These are phyloP conservation scores for Ogataea trehalophila DNA, from an alignment of 805 yeast species.

Conservation along the genomic window DNA sequence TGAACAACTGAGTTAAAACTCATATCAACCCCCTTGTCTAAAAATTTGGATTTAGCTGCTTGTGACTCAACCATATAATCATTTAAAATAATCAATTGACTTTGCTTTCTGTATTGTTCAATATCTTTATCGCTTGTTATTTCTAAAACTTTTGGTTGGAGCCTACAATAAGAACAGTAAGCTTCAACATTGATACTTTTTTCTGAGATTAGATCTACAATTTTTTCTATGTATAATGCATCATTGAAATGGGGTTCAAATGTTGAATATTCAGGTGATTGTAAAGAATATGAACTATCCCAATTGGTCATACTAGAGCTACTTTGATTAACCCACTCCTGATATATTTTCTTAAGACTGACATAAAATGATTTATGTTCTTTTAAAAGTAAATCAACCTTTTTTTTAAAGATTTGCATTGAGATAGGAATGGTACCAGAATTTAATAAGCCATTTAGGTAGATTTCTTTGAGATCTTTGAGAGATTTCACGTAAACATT, in stretches of 20 bases:
- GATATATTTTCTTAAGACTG: slow-evolving; percentile 23
- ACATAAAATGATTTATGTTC: slow-evolving; percentile 30
- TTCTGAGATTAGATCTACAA: slow-evolving; percentile 15
- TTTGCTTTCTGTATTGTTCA: slow-evolving; percentile 21
- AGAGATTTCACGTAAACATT: slow-evolving; percentile 41
- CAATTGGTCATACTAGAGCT: not conserved
- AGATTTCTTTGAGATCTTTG: slow-evolving; percentile 37
- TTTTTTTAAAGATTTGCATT: slow-evolving; percentile 25
- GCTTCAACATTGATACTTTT: slow-evolving; percentile 19
- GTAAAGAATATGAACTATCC: slow-evolving; percentile 7
- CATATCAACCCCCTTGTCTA: slow-evolving; percentile 42
- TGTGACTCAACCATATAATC: slow-evolving; percentile 26
- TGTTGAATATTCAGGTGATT: slow-evolving; percentile 23
- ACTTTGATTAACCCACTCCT: slow-evolving; percentile 11
- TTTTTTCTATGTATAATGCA: slow-evolving; percentile 11
- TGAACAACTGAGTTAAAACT: slow-evolving; percentile 51
- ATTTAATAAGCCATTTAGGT: slow-evolving; percentile 35
- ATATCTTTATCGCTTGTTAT: slow-evolving; percentile 21
- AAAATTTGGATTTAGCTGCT: slow-evolving; percentile 24
- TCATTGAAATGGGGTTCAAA: slow-evolving; percentile 21
- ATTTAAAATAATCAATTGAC: slow-evolving; percentile 14
- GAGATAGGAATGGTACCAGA: slow-evolving; percentile 33
- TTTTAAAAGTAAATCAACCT: slow-evolving; percentile 26
- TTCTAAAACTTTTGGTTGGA: slow-evolving; percentile 18
- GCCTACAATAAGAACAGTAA: slow-evolving; percentile 25